Evolutionary conservation across 371 early-diverging fungal genomes (phyloP).

Genomic region (Mucor sp.): DNA sequence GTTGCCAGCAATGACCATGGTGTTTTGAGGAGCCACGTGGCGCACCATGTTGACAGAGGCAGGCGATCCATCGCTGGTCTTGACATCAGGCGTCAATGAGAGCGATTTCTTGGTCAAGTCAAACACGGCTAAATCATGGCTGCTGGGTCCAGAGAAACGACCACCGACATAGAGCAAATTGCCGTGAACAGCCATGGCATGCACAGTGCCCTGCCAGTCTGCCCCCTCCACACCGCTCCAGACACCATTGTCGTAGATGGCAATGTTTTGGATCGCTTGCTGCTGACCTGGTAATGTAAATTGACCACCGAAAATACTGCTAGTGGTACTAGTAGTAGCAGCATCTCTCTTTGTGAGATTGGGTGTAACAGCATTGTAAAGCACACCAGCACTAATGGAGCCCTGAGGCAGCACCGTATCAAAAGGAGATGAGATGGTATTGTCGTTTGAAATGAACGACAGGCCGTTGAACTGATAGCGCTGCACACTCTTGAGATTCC

Average conservation of each 20-base stretch:
- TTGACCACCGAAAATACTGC: slow-evolving; percentile 44
- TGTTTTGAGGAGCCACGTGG: slow-evolving; percentile 20
- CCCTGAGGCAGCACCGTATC: slow-evolving; percentile 33
- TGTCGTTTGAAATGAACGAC: slow-evolving; percentile 25
- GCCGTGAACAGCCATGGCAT: slow-evolving; percentile 31
- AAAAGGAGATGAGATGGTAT: slow-evolving; percentile 19
- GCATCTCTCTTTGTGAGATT: slow-evolving; percentile 7
- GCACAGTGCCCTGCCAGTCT: slow-evolving; percentile 40
- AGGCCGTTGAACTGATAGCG: slow-evolving; percentile 37
- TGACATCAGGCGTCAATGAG: slow-evolving; percentile 24
- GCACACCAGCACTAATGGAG: slow-evolving; percentile 32
- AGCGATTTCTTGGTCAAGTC: slow-evolving; percentile 20
- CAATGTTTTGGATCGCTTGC: slow-evolving; percentile 39
- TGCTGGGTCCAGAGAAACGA: slow-evolving; percentile 23
- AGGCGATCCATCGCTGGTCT: slow-evolving; percentile 28
- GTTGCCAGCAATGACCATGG: slow-evolving; percentile 56
- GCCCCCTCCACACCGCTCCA: slow-evolving; percentile 47
- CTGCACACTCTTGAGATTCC: slow-evolving; percentile 41
- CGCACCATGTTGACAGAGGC: slow-evolving; percentile 49
- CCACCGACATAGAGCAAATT: slow-evolving; percentile 60
- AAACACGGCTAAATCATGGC: slow-evolving; percentile 37
- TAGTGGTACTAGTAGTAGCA: background rate
- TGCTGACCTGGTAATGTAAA: slow-evolving; percentile 26
- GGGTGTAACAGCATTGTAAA: slow-evolving; percentile 6
- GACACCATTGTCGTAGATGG: slow-evolving; percentile 37